Conservation (phyloP, 768 basidiomycete species). For the Pulveroboletus sp. region DNA sequence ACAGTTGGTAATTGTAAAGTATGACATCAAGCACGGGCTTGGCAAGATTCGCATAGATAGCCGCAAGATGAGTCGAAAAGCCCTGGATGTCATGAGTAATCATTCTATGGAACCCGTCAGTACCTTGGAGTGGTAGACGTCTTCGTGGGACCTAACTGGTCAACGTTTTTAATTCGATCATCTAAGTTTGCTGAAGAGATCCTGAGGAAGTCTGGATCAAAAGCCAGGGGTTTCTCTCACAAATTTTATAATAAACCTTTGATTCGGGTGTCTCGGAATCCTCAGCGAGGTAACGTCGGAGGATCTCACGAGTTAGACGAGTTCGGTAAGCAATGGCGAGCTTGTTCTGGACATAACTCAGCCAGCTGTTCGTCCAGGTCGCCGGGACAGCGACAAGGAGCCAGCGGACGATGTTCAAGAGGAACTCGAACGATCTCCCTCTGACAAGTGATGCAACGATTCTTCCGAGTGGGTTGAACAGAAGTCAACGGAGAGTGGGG, state of each 20-base stretch:
- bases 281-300: constrained; percentile 80
- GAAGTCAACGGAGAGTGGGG: not conserved
- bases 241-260: constrained; percentile 91
- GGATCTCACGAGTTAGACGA: constrained; percentile 76
- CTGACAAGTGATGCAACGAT: constrained; percentile 95
- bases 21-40: constrained; percentile 92
- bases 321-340: constrained; percentile 86
- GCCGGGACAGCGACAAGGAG: constrained; percentile 88
- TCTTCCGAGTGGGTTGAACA: constrained; percentile 36
- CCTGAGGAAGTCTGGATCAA: constrained; percentile 4
- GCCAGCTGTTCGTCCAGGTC: constrained; percentile 89
- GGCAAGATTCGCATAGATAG: constrained; percentile 90
- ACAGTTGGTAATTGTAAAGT: constrained; percentile 92
- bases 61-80: constrained; percentile 85
- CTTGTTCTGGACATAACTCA: constrained; percentile 91
- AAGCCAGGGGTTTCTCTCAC: constrained; percentile 38
- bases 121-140: not conserved
- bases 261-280: constrained; percentile 59
- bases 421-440: constrained; percentile 72
- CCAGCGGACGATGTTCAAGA: constrained; percentile 85
- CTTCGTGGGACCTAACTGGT: constrained; percentile 56
- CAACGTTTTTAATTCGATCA: constrained; percentile 93
- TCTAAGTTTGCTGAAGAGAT: constrained; percentile 76
- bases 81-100: constrained; percentile 94
- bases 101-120: constrained; percentile 51